Evolutionary conservation across 169 alveolate genomes (phyloP).

Genomic region (Cyclospora cayetanensis): DNA sequence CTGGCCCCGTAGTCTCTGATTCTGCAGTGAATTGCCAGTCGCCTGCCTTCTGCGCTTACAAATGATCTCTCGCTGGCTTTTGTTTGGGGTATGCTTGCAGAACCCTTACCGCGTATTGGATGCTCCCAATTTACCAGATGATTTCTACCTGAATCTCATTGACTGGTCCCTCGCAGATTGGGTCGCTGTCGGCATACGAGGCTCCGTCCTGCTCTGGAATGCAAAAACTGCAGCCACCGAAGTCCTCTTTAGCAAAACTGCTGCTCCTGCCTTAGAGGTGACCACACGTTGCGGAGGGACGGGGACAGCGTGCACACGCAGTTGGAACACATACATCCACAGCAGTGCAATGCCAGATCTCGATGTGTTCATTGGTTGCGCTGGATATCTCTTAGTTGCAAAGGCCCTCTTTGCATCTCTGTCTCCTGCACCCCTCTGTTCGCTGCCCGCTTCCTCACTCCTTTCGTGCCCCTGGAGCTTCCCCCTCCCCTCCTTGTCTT

Average conservation of each 20-base stretch:
- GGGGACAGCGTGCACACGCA: no score
- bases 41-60: no score
- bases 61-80: neutral
- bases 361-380: no score
- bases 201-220: conserved; percentile 75
- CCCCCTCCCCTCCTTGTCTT: neutral
- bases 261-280: neutral
- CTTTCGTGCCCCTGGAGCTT: neutral
- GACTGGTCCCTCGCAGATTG: conserved; percentile 81
- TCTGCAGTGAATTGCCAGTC: no score
- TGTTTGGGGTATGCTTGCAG: neutral
- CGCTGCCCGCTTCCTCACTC: neutral
- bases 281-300: no score
- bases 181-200: conserved; percentile 93
- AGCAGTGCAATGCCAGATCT: no score
- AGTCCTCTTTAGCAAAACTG: neutral
- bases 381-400: no score
- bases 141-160: conserved; percentile 88
- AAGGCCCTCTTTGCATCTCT: no score
- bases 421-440: no score
- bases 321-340: no score
- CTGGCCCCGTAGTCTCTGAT: no score
- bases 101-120: conserved; percentile 68
- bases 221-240: neutral
- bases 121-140: conserved; percentile 92